Evolutionary conservation across 108 stramenopile genomes (phyloP), one percentile per base, ranked within the genome.

Genomic region (Nannochloropsis salina): DNA sequence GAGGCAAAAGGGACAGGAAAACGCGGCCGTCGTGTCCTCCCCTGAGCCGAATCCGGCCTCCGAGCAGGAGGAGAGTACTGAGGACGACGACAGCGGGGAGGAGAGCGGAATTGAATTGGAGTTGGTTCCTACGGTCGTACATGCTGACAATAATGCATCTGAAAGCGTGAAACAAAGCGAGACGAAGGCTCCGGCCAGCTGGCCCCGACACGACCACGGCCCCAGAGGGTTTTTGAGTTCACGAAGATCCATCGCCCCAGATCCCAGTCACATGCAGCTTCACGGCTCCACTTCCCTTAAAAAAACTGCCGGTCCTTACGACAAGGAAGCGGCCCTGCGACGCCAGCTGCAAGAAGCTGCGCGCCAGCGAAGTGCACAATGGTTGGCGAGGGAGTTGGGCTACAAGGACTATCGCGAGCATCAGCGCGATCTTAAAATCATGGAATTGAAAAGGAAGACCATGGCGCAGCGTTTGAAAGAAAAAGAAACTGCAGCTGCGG

Each of bases 81-180:
- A 80, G 80, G 85, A 86, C 44, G 85, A 86, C 44, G 85, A 43
- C 31, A 74, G 83, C 44, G 40, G 41, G 18, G 87, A 88, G 44
- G 88, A 85, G 31, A 82, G 82, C 31, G 88, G 85, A 43, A 80
- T 82, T 20, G 88, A 88, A 43, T 85, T 88, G 82, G 80, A 80
- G 43, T 20, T 61, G 43, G 47, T n/a, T 22, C 80, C 42, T 20
- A 84, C 82, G 42, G 2, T 43, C 8, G 21, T 12, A 22, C 10
- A 18, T 41, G 51, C 82, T 82, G 42, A 44, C 5, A 51, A 3
- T 9, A 21, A 40, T 47, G 47, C 47, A 10, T 10, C 47, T 51
- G 20, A 15, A n/a, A n/a, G 20, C 10, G 15, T 10, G 20, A 74
- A 74, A n/a, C 15, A n/a, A 15, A 74, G 5, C 0, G n/a, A n/a